Evolutionary conservation across 2,329 filamentous ascomycete species (phyloP).

Genomic region (Aspergillus alliaceus): DNA sequence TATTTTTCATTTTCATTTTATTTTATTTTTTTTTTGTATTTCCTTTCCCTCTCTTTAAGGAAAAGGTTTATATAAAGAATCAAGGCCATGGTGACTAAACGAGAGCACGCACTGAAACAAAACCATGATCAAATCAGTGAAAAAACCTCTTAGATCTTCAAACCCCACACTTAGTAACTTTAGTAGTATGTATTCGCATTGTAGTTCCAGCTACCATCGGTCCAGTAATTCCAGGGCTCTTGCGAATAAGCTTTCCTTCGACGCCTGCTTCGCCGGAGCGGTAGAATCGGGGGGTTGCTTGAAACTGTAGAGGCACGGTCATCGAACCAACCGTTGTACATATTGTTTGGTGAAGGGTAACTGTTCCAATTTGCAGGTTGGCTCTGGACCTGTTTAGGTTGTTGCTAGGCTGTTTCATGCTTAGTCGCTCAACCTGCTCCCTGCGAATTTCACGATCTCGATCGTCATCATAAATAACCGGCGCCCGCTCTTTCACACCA

Average conservation of each 20-base stretch:
- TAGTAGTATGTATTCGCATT: background rate
- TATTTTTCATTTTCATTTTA: too few species aligned
- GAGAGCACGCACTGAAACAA: background rate
- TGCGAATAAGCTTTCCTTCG: background rate
- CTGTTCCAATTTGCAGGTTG: background rate
- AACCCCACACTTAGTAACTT: background rate
- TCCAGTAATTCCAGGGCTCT: background rate
- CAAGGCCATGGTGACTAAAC: background rate
- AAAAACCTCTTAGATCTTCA: background rate
- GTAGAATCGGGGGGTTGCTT: background rate
- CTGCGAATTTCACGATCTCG: background rate
- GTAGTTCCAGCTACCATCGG: background rate
- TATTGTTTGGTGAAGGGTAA: background rate
- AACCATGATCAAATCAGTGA: background rate
- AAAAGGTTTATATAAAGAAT: background rate
- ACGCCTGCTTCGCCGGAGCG: background rate
- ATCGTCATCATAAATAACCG: background rate
- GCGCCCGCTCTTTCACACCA: background rate
- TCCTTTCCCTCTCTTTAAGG: too few species aligned
- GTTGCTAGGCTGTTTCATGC: background rate
- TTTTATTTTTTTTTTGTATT: too few species aligned
- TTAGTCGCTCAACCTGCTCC: background rate
- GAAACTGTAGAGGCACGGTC: background rate
- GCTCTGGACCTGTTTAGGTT: background rate
- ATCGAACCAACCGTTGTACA: background rate